Percentiles rank a stretch among this genome's conserved stretches.
phyloP scores from a whole-genome alignment of 352 stramenopile species.

The Phytophthora pistaciae region DNA sequence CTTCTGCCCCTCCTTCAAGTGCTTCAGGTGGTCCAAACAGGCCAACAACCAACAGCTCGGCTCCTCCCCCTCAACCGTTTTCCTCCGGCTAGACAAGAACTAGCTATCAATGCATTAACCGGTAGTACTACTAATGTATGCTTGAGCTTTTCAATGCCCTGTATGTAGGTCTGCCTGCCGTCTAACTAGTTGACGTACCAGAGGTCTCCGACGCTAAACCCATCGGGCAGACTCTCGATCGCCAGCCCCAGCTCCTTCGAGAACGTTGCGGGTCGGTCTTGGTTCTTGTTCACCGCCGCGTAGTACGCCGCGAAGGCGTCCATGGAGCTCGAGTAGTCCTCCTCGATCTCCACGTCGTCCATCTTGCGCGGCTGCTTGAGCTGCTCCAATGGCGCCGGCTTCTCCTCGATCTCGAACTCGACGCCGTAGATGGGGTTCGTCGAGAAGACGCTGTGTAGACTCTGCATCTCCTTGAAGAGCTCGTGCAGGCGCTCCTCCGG shows the following conservation, averaged over 20 bases:
- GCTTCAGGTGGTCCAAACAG: conserved; percentile 1
- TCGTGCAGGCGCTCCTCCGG: conserved; percentile 86
- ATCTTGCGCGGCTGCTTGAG: conserved; percentile 76
- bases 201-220: conserved; percentile 72
- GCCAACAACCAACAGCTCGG: conserved; percentile 23
- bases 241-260: conserved; percentile 86
- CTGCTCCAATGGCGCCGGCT: conserved; percentile 63
- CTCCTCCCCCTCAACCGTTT: conserved; percentile 10
- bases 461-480: conserved; percentile 89
- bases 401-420: conserved; percentile 86
- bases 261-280: conserved; percentile 77
- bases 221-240: conserved; percentile 86
- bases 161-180: background rate
- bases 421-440: conserved; percentile 93
- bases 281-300: conserved; percentile 85
- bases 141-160: background rate
- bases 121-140: background rate
- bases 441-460: conserved; percentile 85
- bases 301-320: conserved; percentile 93
- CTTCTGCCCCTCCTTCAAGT: background rate
- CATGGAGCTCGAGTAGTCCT: conserved; percentile 85
- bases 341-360: conserved; percentile 92
- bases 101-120: background rate
- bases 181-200: conserved; percentile 67
- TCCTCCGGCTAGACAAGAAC: conserved; percentile 5